A percentile compares a stretch with the other conserved stretches of the same genome.
Evolutionary conservation across 148 eudicot genomes (phyloP).

Genomic region (Chenopodium berlandieri): DNA sequence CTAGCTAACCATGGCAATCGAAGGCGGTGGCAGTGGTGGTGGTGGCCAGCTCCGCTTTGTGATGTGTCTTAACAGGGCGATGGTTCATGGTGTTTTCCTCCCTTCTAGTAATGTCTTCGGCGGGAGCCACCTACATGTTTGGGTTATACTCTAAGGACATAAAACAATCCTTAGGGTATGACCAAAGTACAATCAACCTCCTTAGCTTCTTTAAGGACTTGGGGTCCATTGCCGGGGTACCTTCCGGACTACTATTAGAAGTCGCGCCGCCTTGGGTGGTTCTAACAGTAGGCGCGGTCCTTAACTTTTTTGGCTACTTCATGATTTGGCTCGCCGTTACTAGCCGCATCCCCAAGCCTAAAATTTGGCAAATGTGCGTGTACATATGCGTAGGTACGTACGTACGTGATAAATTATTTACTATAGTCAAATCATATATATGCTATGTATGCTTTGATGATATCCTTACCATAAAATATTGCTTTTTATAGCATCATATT

Average conservation of each 20-base stretch:
- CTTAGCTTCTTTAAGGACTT: constrained; percentile 44
- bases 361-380: constrained; percentile 49
- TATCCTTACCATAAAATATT: no score
- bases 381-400: constrained; percentile 41
- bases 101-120: constrained; percentile 34
- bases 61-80: constrained; percentile 26
- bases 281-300: constrained; percentile 28
- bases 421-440: no score
- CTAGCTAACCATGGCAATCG: background rate
- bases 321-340: constrained; percentile 52
- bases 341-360: constrained; percentile 31
- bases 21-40: background rate
- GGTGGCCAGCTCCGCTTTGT: background rate
- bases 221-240: constrained; percentile 37
- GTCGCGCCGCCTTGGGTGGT: constrained; percentile 41
- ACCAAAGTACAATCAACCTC: constrained; percentile 40
- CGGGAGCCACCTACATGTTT: constrained; percentile 50
- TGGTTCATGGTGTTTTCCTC: constrained; percentile 52
- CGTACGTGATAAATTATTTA: no score
- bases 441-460: no score
- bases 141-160: constrained; percentile 37
- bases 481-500: no score
- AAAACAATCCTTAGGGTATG: constrained; percentile 35
- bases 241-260: constrained; percentile 38
- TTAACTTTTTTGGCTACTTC: constrained; percentile 47